phyloP scores from a whole-genome alignment of 441 rosid genomes.

The Pelargonium myrrhifolium region DNA sequence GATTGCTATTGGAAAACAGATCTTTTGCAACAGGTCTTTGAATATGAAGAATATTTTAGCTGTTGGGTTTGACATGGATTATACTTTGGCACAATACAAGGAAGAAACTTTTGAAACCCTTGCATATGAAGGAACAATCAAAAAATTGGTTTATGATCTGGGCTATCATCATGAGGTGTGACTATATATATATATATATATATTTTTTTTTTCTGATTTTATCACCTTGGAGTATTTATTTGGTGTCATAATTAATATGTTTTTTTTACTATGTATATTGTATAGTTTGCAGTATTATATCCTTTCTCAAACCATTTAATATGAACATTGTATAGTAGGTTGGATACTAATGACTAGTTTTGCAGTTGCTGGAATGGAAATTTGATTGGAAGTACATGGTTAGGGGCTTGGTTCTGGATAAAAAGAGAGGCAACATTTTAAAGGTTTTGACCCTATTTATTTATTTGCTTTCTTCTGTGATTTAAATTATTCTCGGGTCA shows the following conservation, averaged over 20 bases:
- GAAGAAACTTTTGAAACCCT: slow-evolving; percentile 94
- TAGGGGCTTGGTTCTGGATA: slow-evolving; percentile 94
- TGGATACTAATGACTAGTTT: slow-evolving; percentile 15
- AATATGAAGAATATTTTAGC: slow-evolving; percentile 90
- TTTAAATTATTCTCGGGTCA: background rate
- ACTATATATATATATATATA: no score
- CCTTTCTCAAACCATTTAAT: background rate
- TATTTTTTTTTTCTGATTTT: background rate
- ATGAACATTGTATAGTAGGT: background rate
- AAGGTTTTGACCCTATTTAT: slow-evolving; percentile 43
- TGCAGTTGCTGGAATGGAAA: slow-evolving; percentile 72
- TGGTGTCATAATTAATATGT: background rate
- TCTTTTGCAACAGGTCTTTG: slow-evolving; percentile 89
- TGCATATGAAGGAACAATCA: slow-evolving; percentile 85
- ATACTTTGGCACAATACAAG: slow-evolving; percentile 93
- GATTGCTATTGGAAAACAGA: slow-evolving; percentile 60
- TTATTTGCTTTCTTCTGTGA: background rate
- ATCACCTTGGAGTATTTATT: background rate
- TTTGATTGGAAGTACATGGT: slow-evolving; percentile 98
- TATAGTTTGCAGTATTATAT: background rate
- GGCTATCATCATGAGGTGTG: slow-evolving; percentile 88
- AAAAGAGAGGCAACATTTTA: slow-evolving; percentile 93
- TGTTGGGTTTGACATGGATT: slow-evolving; percentile 98
- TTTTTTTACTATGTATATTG: background rate
- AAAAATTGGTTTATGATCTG: slow-evolving; percentile 76